phyloP scores from a whole-genome alignment of 495 filamentous ascomycete species.

The Endocarpon pusillum region DNA sequence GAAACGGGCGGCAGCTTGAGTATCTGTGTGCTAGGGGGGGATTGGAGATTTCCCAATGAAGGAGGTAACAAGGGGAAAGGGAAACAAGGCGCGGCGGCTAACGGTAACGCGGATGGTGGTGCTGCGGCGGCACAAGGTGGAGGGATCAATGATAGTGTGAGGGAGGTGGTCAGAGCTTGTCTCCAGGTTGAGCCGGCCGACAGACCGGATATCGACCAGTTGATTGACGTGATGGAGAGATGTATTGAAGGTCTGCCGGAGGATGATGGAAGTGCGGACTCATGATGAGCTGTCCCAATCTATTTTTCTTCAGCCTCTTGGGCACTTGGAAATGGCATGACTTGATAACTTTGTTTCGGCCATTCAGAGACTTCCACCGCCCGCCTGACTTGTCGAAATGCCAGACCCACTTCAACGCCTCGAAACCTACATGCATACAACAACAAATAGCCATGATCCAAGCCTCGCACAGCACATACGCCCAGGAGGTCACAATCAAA shows the following conservation, averaged over 20 bases:
- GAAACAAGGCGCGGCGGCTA: slow-evolving; percentile 22
- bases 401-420: too few relatives aligned
- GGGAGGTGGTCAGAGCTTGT: slow-evolving; percentile 75
- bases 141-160: slow-evolving; percentile 55
- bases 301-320: too few relatives aligned
- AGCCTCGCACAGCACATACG: too few relatives aligned
- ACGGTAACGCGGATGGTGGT: slow-evolving; percentile 15
- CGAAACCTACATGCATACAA: too few relatives aligned
- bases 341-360: too few relatives aligned
- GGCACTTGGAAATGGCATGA: too few relatives aligned
- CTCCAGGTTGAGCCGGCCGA: slow-evolving; percentile 85
- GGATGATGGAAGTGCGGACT: slow-evolving; percentile 19
- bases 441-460: too few relatives aligned
- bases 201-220: slow-evolving; percentile 74
- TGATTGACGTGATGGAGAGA: slow-evolving; percentile 64
- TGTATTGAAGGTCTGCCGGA: slow-evolving; percentile 60
- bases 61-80: slow-evolving; percentile 37
- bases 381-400: too few relatives aligned
- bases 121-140: slow-evolving; percentile 11
- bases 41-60: slow-evolving; percentile 90
- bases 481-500: too few relatives aligned
- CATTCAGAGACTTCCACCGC: too few relatives aligned
- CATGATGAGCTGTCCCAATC: too few relatives aligned
- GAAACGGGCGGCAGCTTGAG: slow-evolving; percentile 89
- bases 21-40: slow-evolving; percentile 77